Evolutionary conservation across 345 rosid species (phyloP), one percentile per base, ranked within the genome.

Genomic region (Eucalyptus regnans): DNA sequence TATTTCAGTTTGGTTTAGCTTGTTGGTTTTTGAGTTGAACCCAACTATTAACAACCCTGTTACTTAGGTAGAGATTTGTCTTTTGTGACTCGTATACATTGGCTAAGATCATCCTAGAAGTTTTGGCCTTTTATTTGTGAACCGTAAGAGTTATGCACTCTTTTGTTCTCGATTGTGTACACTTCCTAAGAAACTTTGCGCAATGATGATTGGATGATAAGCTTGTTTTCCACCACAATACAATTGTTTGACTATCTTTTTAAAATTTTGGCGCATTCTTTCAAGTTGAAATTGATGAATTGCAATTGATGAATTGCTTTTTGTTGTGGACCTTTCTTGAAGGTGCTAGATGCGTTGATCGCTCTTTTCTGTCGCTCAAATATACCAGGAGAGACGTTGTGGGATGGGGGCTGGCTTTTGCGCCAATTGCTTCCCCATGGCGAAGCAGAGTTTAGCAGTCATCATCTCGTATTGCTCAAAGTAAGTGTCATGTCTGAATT

Each of bases 351-450:
- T 92, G 94, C 99, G 33, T 93, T 98, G 95, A 97, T 96, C 88
- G 90, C 94, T 92, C 98, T 98, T 66, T 94, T 98, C 90, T 94
- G 96, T 90, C 99, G 99, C 64, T 93, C 97, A 79, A 93, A 95
- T 92, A 92, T 98, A 91, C 93, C 98, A 64, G 96, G 99, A 15
- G 99, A 98, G 92, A 96, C 96, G 71, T 91, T 97, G 92, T 96
- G 99, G 99, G 95, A 94, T 92, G 99, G 99, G 85, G 99, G 99
- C 56, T 98, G 99, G 99, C 98, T 98, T 88, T 93, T 98, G 91
- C 99, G 96, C 58, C 99, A 98, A 89, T 92, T 98, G 91, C 98
- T 97, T 90, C 99, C 99, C 89, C 94, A 98, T 84, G 96, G 96
- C 41, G 95, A 96, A 92, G 95, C 94, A 79, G 99, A 97, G 91